phyloP scores from a whole-genome alignment of 768 basidiomycete genomes.

The Hemileccinum rubropunctum region DNA sequence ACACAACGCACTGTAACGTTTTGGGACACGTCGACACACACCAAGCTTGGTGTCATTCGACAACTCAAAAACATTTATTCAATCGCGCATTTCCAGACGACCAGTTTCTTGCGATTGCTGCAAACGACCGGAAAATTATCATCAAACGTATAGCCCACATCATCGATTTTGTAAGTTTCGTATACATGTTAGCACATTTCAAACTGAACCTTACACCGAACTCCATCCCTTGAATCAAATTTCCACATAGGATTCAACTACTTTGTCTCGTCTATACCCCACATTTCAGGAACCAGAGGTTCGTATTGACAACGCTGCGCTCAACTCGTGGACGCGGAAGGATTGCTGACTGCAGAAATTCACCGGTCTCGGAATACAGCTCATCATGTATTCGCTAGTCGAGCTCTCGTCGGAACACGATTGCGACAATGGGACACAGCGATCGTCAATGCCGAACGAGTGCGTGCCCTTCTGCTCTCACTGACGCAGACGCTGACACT shows the following conservation, averaged over 20 bases:
- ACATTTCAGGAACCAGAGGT: background rate
- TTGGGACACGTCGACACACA: constrained; percentile 2
- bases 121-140: background rate
- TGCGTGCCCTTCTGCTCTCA: background rate
- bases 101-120: background rate
- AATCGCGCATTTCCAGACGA: background rate
- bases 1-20: background rate
- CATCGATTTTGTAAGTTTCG: background rate
- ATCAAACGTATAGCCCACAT: background rate
- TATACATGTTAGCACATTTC: no score
- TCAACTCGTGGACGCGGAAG: background rate
- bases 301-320: background rate
- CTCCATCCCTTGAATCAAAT: no score
- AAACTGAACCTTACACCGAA: no score
- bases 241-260: background rate
- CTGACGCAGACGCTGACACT: background rate
- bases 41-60: background rate
- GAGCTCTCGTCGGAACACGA: constrained; percentile 5
- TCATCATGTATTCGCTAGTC: background rate
- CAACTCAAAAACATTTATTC: background rate
- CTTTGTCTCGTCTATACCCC: background rate
- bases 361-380: background rate
- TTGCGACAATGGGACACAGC: constrained; percentile 5
- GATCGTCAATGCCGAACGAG: constrained; percentile 2
- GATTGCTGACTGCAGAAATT: background rate